phyloP scores from a whole-genome alignment of 768 basidiomycete genomes.

The Collybiopsis confluens region DNA sequence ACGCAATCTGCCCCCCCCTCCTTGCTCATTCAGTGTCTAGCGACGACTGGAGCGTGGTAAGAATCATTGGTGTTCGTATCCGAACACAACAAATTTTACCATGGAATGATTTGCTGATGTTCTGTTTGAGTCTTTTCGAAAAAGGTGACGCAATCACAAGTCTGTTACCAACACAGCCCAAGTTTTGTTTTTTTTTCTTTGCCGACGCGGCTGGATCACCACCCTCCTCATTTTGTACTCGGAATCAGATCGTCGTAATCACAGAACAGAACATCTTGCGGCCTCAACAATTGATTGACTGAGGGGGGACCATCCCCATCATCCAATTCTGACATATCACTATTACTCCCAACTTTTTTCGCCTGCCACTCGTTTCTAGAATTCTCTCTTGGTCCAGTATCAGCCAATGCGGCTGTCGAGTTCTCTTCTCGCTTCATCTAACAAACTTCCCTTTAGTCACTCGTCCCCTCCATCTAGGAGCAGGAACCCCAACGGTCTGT shows the following conservation, averaged over 20 bases:
- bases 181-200: too few relatives aligned
- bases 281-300: neutral
- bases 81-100: too few relatives aligned
- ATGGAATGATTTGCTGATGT: too few relatives aligned
- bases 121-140: too few relatives aligned
- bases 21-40: neutral
- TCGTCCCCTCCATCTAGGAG: neutral
- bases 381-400: too few relatives aligned
- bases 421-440: neutral
- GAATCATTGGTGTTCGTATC: neutral
- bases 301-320: neutral
- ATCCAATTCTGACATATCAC: too few relatives aligned
- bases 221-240: neutral
- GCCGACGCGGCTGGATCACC: neutral
- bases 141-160: too few relatives aligned
- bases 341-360: too few relatives aligned
- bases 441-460: neutral
- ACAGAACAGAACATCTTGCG: neutral
- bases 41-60: neutral
- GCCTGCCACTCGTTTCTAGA: too few relatives aligned
- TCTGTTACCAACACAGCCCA: too few relatives aligned
- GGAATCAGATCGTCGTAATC: neutral
- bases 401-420: neutral
- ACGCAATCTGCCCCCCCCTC: neutral
- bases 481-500: neutral